Conservation (phyloP, 768 basidiomycete genomes). For the Xerocomellus intermedius region DNA sequence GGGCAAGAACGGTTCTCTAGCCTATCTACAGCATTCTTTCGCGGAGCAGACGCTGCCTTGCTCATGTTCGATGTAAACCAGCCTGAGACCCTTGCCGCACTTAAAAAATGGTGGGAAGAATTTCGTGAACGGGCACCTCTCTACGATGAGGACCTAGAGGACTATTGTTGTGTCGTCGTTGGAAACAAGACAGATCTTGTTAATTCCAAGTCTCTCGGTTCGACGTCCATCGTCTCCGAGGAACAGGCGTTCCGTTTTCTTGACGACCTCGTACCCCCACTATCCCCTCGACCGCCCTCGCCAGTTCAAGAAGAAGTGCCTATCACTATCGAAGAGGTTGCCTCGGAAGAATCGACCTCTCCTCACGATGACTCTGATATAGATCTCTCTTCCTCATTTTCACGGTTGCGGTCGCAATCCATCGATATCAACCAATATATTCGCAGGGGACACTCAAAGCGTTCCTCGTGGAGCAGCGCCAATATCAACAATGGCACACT, state of each 20-base stretch:
- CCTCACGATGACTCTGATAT: slow-evolving; percentile 2
- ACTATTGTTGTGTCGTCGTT: slow-evolving; percentile 70
- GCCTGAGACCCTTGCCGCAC: slow-evolving; percentile 54
- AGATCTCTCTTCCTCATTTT: slow-evolving; percentile 23
- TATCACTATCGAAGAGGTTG: slow-evolving; percentile 9
- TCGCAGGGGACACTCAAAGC: slow-evolving; percentile 36
- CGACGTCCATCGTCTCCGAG: slow-evolving; percentile 32
- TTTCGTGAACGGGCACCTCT: slow-evolving; percentile 69
- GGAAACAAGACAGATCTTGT: slow-evolving; percentile 76
- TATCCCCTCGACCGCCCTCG: slow-evolving; percentile 10
- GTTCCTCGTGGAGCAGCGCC: slow-evolving; percentile 47
- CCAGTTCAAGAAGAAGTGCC: slow-evolving; percentile 8
- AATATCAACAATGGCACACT: slow-evolving; percentile 47
- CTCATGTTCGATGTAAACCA: slow-evolving; percentile 80
- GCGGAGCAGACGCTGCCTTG: slow-evolving; percentile 79
- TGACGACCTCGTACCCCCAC: slow-evolving; percentile 52
- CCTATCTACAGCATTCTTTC: slow-evolving; percentile 79
- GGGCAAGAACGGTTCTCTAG: slow-evolving; percentile 88
- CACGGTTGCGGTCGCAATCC: slow-evolving; percentile 17
- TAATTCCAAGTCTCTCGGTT: slow-evolving; percentile 5
- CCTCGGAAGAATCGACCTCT: slow-evolving; percentile 16
- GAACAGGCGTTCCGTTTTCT: slow-evolving; percentile 53
- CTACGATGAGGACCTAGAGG: slow-evolving; percentile 55
- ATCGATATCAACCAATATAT: slow-evolving; percentile 27
- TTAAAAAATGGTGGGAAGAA: slow-evolving; percentile 77